These are phyloP conservation scores for Chrysoporthe austroafricana DNA, from an alignment of 2,329 filamentous ascomycete species.

Conservation along the genomic window DNA sequence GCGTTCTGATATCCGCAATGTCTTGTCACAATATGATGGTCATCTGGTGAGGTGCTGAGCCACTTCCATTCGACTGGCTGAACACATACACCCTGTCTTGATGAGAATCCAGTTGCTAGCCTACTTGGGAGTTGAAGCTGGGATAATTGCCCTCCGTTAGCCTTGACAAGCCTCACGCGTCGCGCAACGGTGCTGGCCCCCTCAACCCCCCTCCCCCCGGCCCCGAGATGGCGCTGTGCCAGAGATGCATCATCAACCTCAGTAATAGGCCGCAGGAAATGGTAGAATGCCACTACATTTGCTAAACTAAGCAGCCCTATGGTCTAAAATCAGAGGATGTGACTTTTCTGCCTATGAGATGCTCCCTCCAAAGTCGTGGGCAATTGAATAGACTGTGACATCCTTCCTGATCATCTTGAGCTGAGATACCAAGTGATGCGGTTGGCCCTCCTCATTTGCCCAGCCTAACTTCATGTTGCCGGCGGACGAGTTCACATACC, in stretches of 20 bases:
- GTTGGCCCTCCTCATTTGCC: constrained; percentile 22
- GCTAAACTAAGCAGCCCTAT: constrained; percentile 28
- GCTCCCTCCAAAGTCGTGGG: constrained; percentile 28
- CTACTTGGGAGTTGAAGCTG: neutral
- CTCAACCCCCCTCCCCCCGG: no score
- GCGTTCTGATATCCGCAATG: neutral
- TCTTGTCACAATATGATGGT: neutral
- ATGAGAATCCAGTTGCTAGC: neutral
- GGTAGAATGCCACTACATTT: constrained; percentile 26
- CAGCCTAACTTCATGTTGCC: constrained; percentile 25
- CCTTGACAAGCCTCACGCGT: neutral
- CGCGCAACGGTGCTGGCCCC: neutral
- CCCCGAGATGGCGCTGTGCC: neutral
- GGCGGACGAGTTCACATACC: constrained; percentile 25
- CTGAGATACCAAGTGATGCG: constrained; percentile 17
- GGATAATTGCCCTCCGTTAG: neutral
- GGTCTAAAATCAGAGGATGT: constrained; percentile 31
- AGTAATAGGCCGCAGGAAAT: neutral
- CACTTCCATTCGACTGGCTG: no score
- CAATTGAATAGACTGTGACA: constrained; percentile 30
- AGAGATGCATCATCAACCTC: neutral
- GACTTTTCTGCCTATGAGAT: constrained; percentile 29
- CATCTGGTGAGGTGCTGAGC: neutral
- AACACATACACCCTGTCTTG: no score
- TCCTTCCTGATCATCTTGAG: constrained; percentile 22